phyloP scores from a whole-genome alignment of 192 early-diverging fungal genomes.

The Jimgerdemannia lactiflua region DNA sequence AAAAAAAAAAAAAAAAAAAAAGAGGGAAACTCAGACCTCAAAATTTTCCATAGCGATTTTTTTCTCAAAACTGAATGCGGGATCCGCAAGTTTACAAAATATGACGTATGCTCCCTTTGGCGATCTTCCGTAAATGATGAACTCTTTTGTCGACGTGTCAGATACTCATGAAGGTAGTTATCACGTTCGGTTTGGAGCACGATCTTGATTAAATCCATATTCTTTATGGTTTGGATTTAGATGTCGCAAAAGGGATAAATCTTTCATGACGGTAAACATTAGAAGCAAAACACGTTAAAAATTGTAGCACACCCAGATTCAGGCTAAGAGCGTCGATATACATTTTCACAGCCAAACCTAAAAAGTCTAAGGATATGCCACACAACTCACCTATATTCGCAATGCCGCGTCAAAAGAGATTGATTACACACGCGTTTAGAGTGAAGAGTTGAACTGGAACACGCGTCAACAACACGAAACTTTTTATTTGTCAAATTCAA shows the following conservation, averaged over 20 bases:
- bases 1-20: background rate
- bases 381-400: background rate
- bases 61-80: background rate
- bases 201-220: background rate
- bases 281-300: background rate
- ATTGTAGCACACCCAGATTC: background rate
- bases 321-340: background rate
- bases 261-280: background rate
- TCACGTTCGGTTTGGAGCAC: background rate
- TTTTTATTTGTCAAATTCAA: constrained; percentile 1
- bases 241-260: background rate
- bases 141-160: background rate
- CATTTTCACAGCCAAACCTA: background rate
- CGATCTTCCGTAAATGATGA: background rate
- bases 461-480: background rate
- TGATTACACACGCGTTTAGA: background rate
- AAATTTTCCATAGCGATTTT: background rate
- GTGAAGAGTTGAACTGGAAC: background rate
- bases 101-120: background rate
- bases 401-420: background rate
- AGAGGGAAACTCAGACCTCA: background rate
- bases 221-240: background rate
- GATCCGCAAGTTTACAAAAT: background rate
- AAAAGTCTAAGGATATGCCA: background rate
- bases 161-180: background rate